Evolutionary conservation across 2,329 filamentous ascomycete species (phyloP).

Genomic region (Fusarium sp.): DNA sequence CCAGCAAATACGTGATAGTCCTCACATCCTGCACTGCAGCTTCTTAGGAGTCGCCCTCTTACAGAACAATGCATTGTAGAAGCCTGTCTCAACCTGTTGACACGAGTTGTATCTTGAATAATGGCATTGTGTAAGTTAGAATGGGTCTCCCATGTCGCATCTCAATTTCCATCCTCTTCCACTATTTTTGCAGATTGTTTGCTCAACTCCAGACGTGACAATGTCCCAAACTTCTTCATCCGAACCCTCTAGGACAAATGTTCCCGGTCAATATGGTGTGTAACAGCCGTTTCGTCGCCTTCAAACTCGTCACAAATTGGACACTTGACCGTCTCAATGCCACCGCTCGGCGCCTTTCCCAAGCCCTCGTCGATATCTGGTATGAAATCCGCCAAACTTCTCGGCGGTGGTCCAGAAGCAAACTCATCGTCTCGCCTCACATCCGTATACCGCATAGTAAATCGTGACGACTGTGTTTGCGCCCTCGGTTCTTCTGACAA

Average conservation of each 20-base stretch:
- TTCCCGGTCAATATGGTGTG: conserved; percentile 66
- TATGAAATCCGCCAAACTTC: conserved; percentile 58
- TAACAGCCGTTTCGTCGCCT: conserved; percentile 73
- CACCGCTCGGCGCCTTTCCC: conserved; percentile 13
- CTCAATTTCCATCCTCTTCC: background rate
- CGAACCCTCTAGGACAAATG: conserved; percentile 43
- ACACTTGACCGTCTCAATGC: conserved; percentile 54
- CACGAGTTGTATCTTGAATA: no score
- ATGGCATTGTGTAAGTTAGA: no score
- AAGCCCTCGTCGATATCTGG: conserved; percentile 49
- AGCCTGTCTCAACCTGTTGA: no score
- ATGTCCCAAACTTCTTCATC: background rate
- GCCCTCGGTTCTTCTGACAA: background rate
- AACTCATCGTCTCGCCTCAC: conserved; percentile 50
- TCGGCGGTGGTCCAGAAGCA: conserved; percentile 51
- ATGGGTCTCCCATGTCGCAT: no score
- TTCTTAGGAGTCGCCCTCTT: no score
- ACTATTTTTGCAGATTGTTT: background rate
- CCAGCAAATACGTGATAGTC: no score
- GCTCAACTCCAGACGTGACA: background rate
- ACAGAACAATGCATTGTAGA: no score
- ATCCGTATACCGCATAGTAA: conserved; percentile 48
- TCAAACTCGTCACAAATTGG: conserved; percentile 73
- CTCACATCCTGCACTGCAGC: no score
- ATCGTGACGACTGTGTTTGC: conserved; percentile 33